Conservation (phyloP, 106 monocot genomes). For the Allium fistulosum region DNA sequence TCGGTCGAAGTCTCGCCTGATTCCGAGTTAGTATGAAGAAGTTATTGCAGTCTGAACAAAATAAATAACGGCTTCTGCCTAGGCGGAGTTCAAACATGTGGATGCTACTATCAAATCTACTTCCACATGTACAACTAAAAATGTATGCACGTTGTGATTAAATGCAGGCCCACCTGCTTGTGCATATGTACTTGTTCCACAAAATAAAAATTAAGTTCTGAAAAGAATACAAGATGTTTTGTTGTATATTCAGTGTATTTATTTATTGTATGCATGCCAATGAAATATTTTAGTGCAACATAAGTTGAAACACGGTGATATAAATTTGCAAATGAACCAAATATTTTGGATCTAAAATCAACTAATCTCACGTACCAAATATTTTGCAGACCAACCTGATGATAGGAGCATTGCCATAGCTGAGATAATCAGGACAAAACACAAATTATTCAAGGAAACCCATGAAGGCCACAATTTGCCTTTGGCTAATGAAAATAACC, state of each 20-base stretch:
- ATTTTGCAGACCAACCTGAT: conserved; percentile 28
- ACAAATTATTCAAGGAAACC: conserved; percentile 3
- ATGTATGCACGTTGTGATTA: too few relatives aligned
- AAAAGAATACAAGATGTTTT: conserved; percentile 6
- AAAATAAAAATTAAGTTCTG: background rate
- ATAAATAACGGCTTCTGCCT: too few relatives aligned
- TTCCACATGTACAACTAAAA: too few relatives aligned
- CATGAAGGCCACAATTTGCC: background rate
- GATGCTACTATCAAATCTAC: too few relatives aligned
- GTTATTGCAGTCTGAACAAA: too few relatives aligned
- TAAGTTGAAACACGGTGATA: background rate
- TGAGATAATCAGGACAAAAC: conserved; percentile 40
- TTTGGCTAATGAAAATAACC: background rate
- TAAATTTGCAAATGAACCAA: too few relatives aligned
- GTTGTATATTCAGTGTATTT: background rate
- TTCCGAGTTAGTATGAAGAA: too few relatives aligned
- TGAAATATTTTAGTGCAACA: background rate
- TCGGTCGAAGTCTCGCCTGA: too few relatives aligned
- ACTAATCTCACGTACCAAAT: background rate
- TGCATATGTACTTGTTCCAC: too few relatives aligned
- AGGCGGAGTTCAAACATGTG: too few relatives aligned
- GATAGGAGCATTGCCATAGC: conserved; percentile 14
- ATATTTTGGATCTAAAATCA: too few relatives aligned
- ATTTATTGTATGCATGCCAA: background rate
- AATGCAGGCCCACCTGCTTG: too few relatives aligned